Percentiles rank a stretch among this genome's conserved stretches.
These are phyloP conservation scores for Castanopsis chinensis DNA, from an alignment of 306 rosid genomes.

Conservation along the genomic window DNA sequence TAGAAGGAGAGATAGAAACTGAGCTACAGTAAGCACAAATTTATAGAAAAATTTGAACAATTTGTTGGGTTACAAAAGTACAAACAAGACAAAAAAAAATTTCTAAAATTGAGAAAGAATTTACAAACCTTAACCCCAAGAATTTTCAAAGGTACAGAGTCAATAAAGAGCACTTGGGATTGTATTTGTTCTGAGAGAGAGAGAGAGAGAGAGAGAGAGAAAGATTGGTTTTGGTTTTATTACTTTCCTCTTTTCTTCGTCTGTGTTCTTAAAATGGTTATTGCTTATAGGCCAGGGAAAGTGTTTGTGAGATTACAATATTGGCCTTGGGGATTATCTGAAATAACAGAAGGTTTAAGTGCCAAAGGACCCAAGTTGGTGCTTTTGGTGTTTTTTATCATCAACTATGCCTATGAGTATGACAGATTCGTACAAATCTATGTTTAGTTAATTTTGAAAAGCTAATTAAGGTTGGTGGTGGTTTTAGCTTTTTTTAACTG, in stretches of 20 bases:
- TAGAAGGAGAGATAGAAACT: background rate
- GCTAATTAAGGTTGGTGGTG: background rate
- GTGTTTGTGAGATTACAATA: constrained; percentile 4
- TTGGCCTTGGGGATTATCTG: constrained; percentile 12
- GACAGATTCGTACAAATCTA: background rate
- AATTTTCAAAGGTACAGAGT: constrained; percentile 30
- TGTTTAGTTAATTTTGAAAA: background rate
- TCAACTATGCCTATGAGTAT: background rate
- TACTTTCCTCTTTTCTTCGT: background rate
- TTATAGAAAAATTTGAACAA: background rate
- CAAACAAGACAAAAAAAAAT: background rate
- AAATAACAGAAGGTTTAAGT: background rate
- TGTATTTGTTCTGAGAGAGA: background rate
- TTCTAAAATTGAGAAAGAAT: constrained; percentile 19
- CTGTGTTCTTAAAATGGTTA: background rate
- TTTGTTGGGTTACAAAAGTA: background rate
- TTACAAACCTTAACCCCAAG: constrained; percentile 26
- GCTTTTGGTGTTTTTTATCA: background rate
- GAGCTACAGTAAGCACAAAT: constrained; percentile 28
- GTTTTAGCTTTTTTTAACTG: background rate
- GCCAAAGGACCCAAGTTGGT: background rate
- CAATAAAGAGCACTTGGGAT: constrained; percentile 38
- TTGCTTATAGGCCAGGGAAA: constrained; percentile 15
- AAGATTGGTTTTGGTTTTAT: constrained; percentile 4
- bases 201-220: constrained; percentile 7